These are phyloP conservation scores for Suhomyces kilbournensis DNA, from an alignment of 805 yeast species.

Conservation along the genomic window DNA sequence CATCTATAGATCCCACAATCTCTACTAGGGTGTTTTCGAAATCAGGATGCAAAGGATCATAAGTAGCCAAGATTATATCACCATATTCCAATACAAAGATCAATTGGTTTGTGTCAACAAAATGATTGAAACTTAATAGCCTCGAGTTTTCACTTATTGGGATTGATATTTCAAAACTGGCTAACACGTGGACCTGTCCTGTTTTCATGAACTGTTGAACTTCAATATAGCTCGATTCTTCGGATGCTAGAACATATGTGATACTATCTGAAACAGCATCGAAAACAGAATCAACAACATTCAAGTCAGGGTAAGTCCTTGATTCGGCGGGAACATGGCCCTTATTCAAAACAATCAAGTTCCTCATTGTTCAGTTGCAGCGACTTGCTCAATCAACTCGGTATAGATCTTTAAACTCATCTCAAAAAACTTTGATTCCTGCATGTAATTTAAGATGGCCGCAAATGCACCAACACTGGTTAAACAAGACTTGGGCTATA, in stretches of 20 bases:
- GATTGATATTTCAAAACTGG: slow-evolving; percentile 52
- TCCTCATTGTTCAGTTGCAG: slow-evolving; percentile 36
- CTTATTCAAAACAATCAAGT: slow-evolving; percentile 50
- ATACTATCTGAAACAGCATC: slow-evolving; percentile 74
- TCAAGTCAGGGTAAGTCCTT: slow-evolving; percentile 61
- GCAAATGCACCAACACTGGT: background rate
- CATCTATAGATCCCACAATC: slow-evolving; percentile 82
- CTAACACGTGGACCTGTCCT: slow-evolving; percentile 57
- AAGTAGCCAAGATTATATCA: slow-evolving; percentile 67
- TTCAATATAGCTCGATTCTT: slow-evolving; percentile 57
- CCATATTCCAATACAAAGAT: slow-evolving; percentile 71
- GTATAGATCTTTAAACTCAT: background rate
- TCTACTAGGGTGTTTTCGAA: slow-evolving; percentile 59
- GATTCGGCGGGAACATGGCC: slow-evolving; percentile 54
- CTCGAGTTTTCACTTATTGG: slow-evolving; percentile 20
- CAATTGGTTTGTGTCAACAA: slow-evolving; percentile 64
- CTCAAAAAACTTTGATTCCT: slow-evolving; percentile 4
- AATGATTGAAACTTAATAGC: slow-evolving; percentile 59
- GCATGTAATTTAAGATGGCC: background rate
- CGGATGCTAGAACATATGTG: slow-evolving; percentile 57
- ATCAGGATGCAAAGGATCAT: slow-evolving; percentile 47
- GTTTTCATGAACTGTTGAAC: slow-evolving; percentile 72
- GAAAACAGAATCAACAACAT: slow-evolving; percentile 53
- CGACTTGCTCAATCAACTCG: background rate
- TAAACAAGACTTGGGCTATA: background rate